These are phyloP conservation scores for Zygotorulaspora florentina DNA, from an alignment of 805 yeast genomes.

Conservation along the genomic window DNA sequence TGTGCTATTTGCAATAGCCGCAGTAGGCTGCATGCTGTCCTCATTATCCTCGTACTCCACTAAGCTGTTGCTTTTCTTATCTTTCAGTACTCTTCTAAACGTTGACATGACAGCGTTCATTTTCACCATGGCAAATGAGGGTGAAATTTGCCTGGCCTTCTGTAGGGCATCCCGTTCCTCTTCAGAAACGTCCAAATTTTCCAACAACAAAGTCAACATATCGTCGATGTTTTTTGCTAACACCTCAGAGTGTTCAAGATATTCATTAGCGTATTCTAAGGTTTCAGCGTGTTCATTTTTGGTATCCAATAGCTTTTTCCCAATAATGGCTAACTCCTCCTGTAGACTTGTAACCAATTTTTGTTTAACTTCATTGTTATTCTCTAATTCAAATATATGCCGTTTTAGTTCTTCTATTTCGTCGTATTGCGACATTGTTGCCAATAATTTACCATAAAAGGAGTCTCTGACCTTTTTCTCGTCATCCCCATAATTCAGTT, in stretches of 20 bases:
- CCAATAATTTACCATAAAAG: constrained; percentile 21
- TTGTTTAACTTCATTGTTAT: constrained; percentile 17
- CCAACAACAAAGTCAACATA: constrained; percentile 16
- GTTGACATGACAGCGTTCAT: constrained; percentile 26
- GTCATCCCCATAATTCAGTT: constrained; percentile 13
- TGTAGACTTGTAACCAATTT: constrained; percentile 19
- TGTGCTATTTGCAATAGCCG: constrained; percentile 23
- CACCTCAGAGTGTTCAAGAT: constrained; percentile 27
- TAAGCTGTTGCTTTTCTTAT: constrained; percentile 2
- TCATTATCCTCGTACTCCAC: not conserved
- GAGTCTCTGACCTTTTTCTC: constrained; percentile 15
- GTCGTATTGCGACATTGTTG: constrained; percentile 20
- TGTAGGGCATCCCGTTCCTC: constrained; percentile 21
- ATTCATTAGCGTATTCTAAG: constrained; percentile 29
- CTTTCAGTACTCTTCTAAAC: constrained; percentile 15
- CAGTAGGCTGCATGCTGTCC: not conserved
- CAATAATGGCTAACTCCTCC: constrained; percentile 26
- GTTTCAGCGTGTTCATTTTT: constrained; percentile 27
- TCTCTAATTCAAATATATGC: constrained; percentile 12
- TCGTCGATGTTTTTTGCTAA: constrained; percentile 24
- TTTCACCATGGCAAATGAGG: constrained; percentile 28
- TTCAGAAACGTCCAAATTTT: constrained; percentile 15
- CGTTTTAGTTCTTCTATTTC: constrained; percentile 19
- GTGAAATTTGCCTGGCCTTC: constrained; percentile 22
- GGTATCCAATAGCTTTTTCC: constrained; percentile 25